These are phyloP conservation scores for Capsicum pubescens DNA, from an alignment of 257 asterid species.

Conservation along the genomic window DNA sequence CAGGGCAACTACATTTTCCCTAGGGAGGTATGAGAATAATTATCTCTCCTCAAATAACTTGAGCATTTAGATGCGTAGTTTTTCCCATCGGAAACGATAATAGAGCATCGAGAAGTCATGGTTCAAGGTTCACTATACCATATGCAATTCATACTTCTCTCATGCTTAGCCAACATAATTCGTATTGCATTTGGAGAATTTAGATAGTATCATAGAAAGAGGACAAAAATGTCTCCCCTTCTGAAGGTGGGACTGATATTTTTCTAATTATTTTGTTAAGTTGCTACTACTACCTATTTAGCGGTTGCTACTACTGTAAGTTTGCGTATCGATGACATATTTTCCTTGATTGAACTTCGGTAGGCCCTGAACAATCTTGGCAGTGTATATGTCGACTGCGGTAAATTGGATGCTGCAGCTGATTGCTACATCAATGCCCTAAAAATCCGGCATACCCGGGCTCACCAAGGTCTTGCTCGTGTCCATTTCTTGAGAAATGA, in stretches of 20 bases:
- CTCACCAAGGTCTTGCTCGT: conserved; percentile 99
- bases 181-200: neutral
- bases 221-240: neutral
- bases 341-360: conserved; percentile 11
- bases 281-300: neutral
- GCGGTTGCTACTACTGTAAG: neutral
- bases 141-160: neutral
- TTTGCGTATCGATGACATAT: neutral
- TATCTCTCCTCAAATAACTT: neutral
- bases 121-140: neutral
- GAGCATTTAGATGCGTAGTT: neutral
- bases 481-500: conserved; percentile 86
- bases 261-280: neutral
- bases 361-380: conserved; percentile 99
- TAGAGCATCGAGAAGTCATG: neutral
- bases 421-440: conserved; percentile 98
- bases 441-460: conserved; percentile 90
- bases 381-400: conserved; percentile 89
- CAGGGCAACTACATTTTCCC: neutral
- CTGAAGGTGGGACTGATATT: neutral
- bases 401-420: conserved; percentile 86
- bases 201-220: neutral
- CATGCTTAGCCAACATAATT: neutral
- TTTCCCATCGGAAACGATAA: neutral
- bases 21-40: neutral